A percentile compares a stretch with the other conserved stretches of the same genome.
Evolutionary conservation across 192 early-diverging fungal species (phyloP).

Genomic region (Linnemannia elongata): DNA sequence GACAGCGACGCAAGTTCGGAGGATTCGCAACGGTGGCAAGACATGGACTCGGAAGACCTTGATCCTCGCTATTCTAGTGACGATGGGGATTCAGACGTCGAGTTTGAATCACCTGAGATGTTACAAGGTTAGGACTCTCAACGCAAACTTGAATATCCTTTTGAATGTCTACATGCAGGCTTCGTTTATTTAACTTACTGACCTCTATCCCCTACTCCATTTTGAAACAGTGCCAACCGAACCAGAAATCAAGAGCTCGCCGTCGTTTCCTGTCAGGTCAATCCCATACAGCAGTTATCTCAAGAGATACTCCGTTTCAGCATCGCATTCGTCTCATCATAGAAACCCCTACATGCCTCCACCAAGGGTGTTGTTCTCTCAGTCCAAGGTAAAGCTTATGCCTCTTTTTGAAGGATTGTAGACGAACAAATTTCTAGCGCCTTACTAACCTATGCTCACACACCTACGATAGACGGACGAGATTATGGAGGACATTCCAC

Average conservation of each 20-base stretch:
- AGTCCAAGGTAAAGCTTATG: slow-evolving; percentile 47
- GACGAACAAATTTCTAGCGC: neutral
- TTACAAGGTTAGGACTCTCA: slow-evolving; percentile 10
- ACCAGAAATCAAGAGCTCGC: slow-evolving; percentile 26
- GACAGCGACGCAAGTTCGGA: slow-evolving; percentile 39
- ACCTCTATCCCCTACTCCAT: neutral
- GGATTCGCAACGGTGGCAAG: slow-evolving; percentile 25
- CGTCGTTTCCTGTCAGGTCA: slow-evolving; percentile 51
- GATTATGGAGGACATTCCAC: slow-evolving; percentile 39
- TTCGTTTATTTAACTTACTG: neutral
- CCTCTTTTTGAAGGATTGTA: neutral
- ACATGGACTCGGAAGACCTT: slow-evolving; percentile 44
- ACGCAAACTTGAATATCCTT: neutral
- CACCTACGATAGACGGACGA: slow-evolving; percentile 24
- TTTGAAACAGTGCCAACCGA: slow-evolving; percentile 19
- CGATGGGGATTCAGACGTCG: slow-evolving; percentile 11
- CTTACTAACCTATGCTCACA: neutral
- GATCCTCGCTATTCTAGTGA: slow-evolving; percentile 36
- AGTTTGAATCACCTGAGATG: slow-evolving; percentile 28
- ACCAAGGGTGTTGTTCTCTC: slow-evolving; percentile 57
- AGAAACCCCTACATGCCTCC: slow-evolving; percentile 65
- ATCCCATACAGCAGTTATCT: slow-evolving; percentile 73
- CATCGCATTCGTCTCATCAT: slow-evolving; percentile 20
- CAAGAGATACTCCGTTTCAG: slow-evolving; percentile 59
- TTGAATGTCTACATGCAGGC: no score